Evolutionary conservation across 2,329 filamentous ascomycete genomes (phyloP), one percentile per base, ranked within the genome.

Genomic region (Didymella exigua): DNA sequence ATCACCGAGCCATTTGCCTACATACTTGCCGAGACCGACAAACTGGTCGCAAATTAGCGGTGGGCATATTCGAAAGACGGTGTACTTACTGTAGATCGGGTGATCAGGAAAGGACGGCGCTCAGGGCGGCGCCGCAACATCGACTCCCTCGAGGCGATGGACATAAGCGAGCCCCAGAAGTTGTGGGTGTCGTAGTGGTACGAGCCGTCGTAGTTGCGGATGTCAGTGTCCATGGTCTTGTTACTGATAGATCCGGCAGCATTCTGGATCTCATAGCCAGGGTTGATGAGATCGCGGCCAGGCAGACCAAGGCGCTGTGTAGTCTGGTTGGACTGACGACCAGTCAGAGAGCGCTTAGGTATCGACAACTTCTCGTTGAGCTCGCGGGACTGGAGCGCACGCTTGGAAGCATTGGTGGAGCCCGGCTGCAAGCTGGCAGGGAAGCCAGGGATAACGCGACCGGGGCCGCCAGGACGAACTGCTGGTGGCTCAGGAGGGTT

Each of bases 141-240:
- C 2, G 89, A 87, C n/a, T 81, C 75, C 46, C 84, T 81, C 0
- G 87, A 89, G 9, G 84, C 77, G 18, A 81, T 77, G 1, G 86
- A 89, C 89, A 92, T 92, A 85, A 91, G 80, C 57, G 83, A 82
- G 1, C 89, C 89, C 71, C 89, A 92, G 3, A 92, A 76, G 61
- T 91, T 91, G 69, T 93, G 89, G 0, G 85, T 88, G 61, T 92
- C 89, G 65, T 90, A 90, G 72, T 89, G 85, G 19, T 82, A 79
- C 27, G 87, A 75, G 0, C 88, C 88, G 50, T 88, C 86, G 29
- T 85, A 81, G 68, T 90, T 88, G 16, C 87, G 79, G 16, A 91
- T 73, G 65, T 90, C 82, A 0, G 88, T 89, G 61, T 86, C 79
- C 52, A 90, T 81, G 0, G 88, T 80, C 57, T 70, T 63, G 63